Conservation (phyloP, 345 rosid genomes). For the Chamaenerion angustifolium region DNA sequence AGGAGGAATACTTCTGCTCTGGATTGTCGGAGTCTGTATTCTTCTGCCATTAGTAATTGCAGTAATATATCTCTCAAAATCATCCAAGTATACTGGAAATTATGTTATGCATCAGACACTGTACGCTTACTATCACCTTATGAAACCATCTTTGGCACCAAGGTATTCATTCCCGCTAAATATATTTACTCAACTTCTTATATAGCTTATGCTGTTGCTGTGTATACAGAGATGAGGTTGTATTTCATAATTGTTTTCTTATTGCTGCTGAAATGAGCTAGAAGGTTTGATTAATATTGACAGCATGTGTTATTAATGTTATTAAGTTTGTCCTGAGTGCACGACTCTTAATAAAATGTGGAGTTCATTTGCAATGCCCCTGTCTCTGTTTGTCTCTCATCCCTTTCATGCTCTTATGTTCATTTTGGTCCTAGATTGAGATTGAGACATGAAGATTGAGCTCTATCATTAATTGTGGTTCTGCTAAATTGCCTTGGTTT, state of each 20-base stretch:
- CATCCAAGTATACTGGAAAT: conserved; percentile 94
- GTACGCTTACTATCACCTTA: conserved; percentile 70
- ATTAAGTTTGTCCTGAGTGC: too few relatives aligned
- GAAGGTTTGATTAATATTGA: too few relatives aligned
- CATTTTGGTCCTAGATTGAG: too few relatives aligned
- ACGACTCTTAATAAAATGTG: too few relatives aligned
- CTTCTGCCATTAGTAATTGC: conserved; percentile 93
- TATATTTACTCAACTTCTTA: neutral
- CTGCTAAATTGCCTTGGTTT: conserved; percentile 8
- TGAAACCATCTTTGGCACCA: conserved; percentile 98
- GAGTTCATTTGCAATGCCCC: too few relatives aligned
- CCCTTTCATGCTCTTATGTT: too few relatives aligned
- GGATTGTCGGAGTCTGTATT: conserved; percentile 97
- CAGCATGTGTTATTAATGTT: too few relatives aligned
- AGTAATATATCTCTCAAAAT: conserved; percentile 85
- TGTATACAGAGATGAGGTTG: too few relatives aligned
- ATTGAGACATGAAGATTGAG: too few relatives aligned
- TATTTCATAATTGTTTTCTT: neutral
- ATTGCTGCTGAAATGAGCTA: neutral
- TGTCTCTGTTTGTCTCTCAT: too few relatives aligned
- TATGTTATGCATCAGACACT: conserved; percentile 96
- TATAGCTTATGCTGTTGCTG: neutral
- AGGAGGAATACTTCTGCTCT: conserved; percentile 91
- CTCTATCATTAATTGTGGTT: too few relatives aligned
- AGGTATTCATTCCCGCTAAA: conserved; percentile 29